Conservation (phyloP, 805 yeast species). For the Myxozyma kluyveri region DNA sequence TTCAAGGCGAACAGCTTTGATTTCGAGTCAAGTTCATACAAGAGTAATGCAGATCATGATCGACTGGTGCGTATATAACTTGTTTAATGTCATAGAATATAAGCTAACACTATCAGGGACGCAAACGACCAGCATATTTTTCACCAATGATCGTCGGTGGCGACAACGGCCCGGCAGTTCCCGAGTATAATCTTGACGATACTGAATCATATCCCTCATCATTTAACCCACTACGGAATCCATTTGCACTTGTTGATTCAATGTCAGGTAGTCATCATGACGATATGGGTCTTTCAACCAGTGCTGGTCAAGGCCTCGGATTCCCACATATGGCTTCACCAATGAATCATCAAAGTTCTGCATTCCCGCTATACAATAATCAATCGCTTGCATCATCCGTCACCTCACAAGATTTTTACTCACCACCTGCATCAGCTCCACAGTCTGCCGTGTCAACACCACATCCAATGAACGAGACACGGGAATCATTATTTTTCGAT, state of each 20-base stretch:
- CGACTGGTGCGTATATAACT: constrained; percentile 9
- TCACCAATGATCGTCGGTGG: constrained; percentile 28
- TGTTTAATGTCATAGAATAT: not conserved
- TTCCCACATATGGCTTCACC: constrained; percentile 32
- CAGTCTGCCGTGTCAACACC: constrained; percentile 32
- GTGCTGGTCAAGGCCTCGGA: constrained; percentile 15
- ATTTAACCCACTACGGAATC: constrained; percentile 15
- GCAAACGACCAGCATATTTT: constrained; percentile 32
- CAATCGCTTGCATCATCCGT: constrained; percentile 28
- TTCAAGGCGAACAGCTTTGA: constrained; percentile 14
- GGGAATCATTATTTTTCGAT: constrained; percentile 33
- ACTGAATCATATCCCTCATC: constrained; percentile 19
- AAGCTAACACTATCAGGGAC: constrained; percentile 5
- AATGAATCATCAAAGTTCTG: not conserved
- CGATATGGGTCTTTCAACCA: constrained; percentile 37
- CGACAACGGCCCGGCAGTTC: constrained; percentile 39
- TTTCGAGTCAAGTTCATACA: constrained; percentile 17
- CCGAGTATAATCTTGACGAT: constrained; percentile 26
- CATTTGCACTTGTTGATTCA: constrained; percentile 16
- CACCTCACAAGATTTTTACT: constrained; percentile 30
- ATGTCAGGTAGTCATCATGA: constrained; percentile 35
- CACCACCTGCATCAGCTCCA: constrained; percentile 31
- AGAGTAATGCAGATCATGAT: constrained; percentile 18
- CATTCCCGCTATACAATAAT: constrained; percentile 7
- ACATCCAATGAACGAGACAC: constrained; percentile 26